A percentile compares a stretch with the other conserved stretches of the same genome.
Evolutionary conservation across 306 rosid species (phyloP).

Genomic region (Prunus armeniaca): DNA sequence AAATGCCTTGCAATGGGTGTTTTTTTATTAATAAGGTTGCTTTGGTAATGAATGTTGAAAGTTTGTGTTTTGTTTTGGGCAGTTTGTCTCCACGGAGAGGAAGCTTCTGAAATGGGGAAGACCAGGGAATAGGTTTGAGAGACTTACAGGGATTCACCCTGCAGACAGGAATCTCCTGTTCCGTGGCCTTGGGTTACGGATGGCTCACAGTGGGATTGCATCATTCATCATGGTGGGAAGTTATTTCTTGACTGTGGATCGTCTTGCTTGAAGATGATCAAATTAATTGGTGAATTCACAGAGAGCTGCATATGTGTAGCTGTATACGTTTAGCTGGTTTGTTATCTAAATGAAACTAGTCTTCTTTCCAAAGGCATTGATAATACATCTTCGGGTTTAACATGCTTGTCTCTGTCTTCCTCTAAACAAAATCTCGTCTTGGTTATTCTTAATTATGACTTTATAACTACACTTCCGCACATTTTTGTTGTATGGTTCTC

Average conservation of each 20-base stretch:
- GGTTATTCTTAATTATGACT: too few species aligned
- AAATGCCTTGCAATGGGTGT: neutral
- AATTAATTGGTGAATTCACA: neutral
- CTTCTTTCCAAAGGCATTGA: neutral
- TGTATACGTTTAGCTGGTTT: neutral
- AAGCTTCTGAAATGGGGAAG: conserved; percentile 65
- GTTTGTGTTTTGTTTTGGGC: conserved; percentile 23
- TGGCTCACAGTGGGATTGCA: conserved; percentile 73
- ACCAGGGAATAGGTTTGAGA: conserved; percentile 70
- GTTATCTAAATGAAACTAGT: neutral
- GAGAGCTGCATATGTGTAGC: neutral
- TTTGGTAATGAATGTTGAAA: neutral
- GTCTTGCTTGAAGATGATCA: conserved; percentile 29
- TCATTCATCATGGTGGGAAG: conserved; percentile 67
- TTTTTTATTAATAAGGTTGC: neutral
- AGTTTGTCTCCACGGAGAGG: conserved; percentile 78
- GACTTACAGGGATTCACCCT: conserved; percentile 74
- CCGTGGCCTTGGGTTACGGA: conserved; percentile 64
- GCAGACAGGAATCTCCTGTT: conserved; percentile 64
- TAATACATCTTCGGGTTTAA: neutral
- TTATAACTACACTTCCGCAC: too few species aligned
- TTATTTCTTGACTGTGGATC: conserved; percentile 63
- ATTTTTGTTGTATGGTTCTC: neutral
- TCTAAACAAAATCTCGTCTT: too few species aligned
- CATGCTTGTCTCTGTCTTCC: too few species aligned